Evolutionary conservation across 495 filamentous ascomycete species (phyloP), one percentile per base, ranked within the genome.

Genomic region (Podospora pseudopauciseta): DNA sequence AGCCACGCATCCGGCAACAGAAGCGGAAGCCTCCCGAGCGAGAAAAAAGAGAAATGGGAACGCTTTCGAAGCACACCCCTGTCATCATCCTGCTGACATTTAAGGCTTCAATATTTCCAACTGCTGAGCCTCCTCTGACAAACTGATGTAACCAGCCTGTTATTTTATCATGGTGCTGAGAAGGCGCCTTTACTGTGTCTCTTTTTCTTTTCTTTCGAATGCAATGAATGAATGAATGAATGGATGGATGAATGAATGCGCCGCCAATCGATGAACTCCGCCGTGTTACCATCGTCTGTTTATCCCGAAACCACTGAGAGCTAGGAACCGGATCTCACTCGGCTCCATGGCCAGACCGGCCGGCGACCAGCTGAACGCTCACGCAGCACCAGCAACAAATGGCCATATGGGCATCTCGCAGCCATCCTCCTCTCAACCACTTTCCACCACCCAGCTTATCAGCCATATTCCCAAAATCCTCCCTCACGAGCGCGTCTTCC

Each of bases 401-500:
- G 27, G 19, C 3, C 59, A 61, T 7, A 32, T 61, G 26, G 59
- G 27, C 26, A 6, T 61, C 7, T 9, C 9, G 4, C 4, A 13
- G 0, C 56, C 34, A 2, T 39, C 57, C 30, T 67, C 16, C 30
- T 67, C 16, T 63, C 59, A 44, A 49, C 61, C 61, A 4, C 32
- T 28, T 26, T 64, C 5, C 23, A 61, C 2, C 18, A 65, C 23
- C 3, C 69, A 65, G 44, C 71, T 72, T 56, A 65, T 81, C 60
- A 72, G 76, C 67, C 78, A 82, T 60, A 89, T 89, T 13, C 87
- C 87, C 23, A 81, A 79, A 44, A 86, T 88, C 63, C 77, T 89
- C 27, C 87, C 87, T 0, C 87, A 88, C 72, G 87, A 88, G 78
- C 86, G 84, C 58, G 87, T 97, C 3, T 98, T 97, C 75, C 89